Base-by-base conservation (phyloP, 352 stramenopile genomes). In the Phytopythium boreale region DNA sequence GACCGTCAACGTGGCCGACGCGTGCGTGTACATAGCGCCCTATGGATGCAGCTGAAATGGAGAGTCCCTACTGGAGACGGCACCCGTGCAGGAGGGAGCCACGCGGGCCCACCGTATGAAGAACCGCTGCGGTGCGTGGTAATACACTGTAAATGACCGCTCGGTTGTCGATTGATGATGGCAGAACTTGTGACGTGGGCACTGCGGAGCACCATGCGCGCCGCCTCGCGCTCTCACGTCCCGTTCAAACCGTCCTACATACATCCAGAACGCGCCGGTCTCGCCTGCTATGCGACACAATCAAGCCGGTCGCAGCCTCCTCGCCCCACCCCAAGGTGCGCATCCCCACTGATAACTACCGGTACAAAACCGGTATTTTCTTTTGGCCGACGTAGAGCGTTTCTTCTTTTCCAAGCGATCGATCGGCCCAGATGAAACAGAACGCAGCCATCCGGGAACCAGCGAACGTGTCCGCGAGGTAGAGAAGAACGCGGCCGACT, bases 291-390 rank as follows among this genome's bases (percentile, higher is more conserved):
- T 41, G 50, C 24, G 50, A 56, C 50, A 56, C 50, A 55, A 39
- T 39, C 14, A n/a, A 56, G 4, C 15, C 50, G 50, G 29, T 27
- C 50, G 15, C 50, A 52, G 46, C 9, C 44, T 26, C 7, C 7
- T 7, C 29, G 7, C 29, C 34, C 34, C 34, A 39, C 34, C 24
- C 47, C 17, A 6, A 24, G 3, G 0, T 22, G 49, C 24, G 4
- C 52, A 59, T 59, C 52, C 20, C 52, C 52, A 31, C 52, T 59
- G 56, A 50, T 61, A 61, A 50, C 24, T 22, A 50, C 56, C 56
- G 56, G 56, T 61, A 39, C 22, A 20, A 11, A 31, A 59, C 52
- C 52, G 52, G 52, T 59, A 46, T 46, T 46, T 31, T 46, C 31
- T 59, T 59, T 41, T 41, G 19, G 24, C 22, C 37, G 34, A 12